Evolutionary conservation across 2,329 filamentous ascomycete species (phyloP).

Genomic region (Exophiala dermatitidis): DNA sequence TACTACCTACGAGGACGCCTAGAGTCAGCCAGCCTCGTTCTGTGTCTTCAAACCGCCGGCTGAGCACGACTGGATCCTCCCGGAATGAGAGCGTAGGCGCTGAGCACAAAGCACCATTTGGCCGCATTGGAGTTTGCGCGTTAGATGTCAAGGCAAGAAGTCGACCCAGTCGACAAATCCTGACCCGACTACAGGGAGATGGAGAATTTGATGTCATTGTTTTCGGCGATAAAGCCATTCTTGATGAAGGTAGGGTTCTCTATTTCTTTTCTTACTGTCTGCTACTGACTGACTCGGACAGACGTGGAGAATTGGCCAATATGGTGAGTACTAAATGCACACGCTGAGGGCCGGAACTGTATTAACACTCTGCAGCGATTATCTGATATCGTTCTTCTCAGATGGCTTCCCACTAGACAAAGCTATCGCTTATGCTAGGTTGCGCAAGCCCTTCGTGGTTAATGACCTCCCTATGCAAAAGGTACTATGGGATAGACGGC

Average conservation of each 20-base stretch:
- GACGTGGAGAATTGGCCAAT: conserved; percentile 93
- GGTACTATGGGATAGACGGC: conserved; percentile 86
- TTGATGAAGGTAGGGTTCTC: conserved; percentile 65
- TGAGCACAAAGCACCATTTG: conserved; percentile 35
- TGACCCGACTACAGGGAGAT: conserved; percentile 84
- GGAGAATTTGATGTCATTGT: conserved; percentile 94
- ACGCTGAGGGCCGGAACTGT: not conserved
- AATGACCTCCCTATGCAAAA: conserved; percentile 98
- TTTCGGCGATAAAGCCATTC: conserved; percentile 96
- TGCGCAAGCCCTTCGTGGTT: conserved; percentile 92
- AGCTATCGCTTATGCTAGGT: conserved; percentile 87
- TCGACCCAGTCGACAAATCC: conserved; percentile 92
- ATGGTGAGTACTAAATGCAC: conserved; percentile 47
- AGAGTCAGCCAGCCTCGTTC: conserved; percentile 21
- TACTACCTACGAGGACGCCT: conserved; percentile 20
- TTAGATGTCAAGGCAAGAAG: conserved; percentile 92
- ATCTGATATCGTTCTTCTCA: conserved; percentile 95
- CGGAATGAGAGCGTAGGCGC: conserved; percentile 18
- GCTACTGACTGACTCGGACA: conserved; percentile 28
- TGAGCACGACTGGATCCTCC: conserved; percentile 25
- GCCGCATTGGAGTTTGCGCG: conserved; percentile 84
- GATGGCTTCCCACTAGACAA: conserved; percentile 96
- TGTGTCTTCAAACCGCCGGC: conserved; percentile 22
- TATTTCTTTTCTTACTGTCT: conserved; percentile 1
- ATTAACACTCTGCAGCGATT: conserved; percentile 50